A percentile compares a stretch with the other conserved stretches of the same genome.
These are phyloP conservation scores for Excoecaria cochinchinensis DNA, from an alignment of 345 rosid species.

Conservation along the genomic window DNA sequence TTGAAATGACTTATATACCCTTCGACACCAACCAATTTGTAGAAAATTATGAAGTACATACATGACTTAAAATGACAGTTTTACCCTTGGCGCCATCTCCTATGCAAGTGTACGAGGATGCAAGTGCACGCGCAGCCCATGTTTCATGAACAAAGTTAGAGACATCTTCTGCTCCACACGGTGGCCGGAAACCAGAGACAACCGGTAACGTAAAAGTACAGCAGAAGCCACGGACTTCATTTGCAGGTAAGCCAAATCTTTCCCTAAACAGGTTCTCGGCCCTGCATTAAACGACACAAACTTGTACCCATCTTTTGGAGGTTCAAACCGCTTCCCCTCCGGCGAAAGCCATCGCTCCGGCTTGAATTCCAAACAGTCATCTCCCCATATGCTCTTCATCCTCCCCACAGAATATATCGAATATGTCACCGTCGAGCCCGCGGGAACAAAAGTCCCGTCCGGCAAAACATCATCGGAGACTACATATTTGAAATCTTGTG, in stretches of 20 bases:
- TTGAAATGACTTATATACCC: slow-evolving; percentile 11
- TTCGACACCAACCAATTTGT: slow-evolving; percentile 1
- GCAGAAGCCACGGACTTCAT: slow-evolving; percentile 92
- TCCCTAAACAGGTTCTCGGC: slow-evolving; percentile 89
- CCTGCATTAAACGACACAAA: slow-evolving; percentile 90
- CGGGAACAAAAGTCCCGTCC: slow-evolving; percentile 70
- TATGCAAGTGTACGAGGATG: slow-evolving; percentile 56
- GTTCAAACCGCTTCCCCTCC: slow-evolving; percentile 53
- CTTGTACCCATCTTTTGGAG: slow-evolving; percentile 78
- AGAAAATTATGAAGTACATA: neutral
- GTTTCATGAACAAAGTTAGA: slow-evolving; percentile 84
- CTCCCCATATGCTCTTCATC: slow-evolving; percentile 89
- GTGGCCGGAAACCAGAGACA: slow-evolving; percentile 69
- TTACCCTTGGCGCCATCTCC: neutral
- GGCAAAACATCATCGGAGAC: slow-evolving; percentile 72
- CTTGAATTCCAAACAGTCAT: slow-evolving; percentile 73
- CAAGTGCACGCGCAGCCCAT: slow-evolving; percentile 70
- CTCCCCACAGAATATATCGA: slow-evolving; percentile 88
- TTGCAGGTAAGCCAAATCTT: slow-evolving; percentile 85
- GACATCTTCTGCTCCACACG: slow-evolving; percentile 94
- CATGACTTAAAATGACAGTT: slow-evolving; percentile 7
- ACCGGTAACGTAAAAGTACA: slow-evolving; percentile 71
- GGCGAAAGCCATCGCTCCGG: slow-evolving; percentile 82
- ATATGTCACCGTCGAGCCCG: slow-evolving; percentile 81
- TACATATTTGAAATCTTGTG: slow-evolving; percentile 81